Evolutionary conservation across 2,329 filamentous ascomycete genomes (phyloP).

Genomic region (Fusarium kyushuense): DNA sequence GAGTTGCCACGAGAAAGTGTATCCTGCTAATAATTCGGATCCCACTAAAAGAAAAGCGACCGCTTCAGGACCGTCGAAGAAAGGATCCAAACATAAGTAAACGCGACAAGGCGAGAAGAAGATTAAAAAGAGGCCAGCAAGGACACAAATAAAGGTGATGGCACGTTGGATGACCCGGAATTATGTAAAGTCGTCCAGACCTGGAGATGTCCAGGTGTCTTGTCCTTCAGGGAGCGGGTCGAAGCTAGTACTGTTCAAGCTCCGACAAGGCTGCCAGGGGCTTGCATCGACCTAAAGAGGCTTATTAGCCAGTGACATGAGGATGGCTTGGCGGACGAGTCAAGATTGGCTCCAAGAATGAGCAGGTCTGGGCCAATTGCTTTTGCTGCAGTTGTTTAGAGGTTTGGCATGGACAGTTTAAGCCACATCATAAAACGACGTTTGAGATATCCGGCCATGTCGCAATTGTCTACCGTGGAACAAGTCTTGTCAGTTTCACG

Average conservation of each 20-base stretch:
- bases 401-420: slow-evolving; percentile 5
- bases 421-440: slow-evolving; percentile 19
- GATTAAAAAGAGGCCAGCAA: slow-evolving; percentile 33
- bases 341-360: slow-evolving; percentile 24
- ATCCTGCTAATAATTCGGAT: slow-evolving; percentile 21
- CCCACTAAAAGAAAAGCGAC: slow-evolving; percentile 23
- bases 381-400: slow-evolving; percentile 18
- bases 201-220: slow-evolving; percentile 46
- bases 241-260: slow-evolving; percentile 46
- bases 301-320: slow-evolving; percentile 32
- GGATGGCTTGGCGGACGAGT: slow-evolving; percentile 20
- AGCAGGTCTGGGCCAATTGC: slow-evolving; percentile 25
- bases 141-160: slow-evolving; percentile 27
- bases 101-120: slow-evolving; percentile 21
- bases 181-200: slow-evolving; percentile 18
- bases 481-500: not conserved
- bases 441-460: not conserved
- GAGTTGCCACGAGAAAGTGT: slow-evolving; percentile 26
- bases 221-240: slow-evolving; percentile 41
- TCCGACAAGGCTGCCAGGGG: slow-evolving; percentile 48
- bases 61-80: slow-evolving; percentile 25
- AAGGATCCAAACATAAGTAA: slow-evolving; percentile 30
- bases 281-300: slow-evolving; percentile 36
- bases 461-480: not conserved
- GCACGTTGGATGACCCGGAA: slow-evolving; percentile 27